Evolutionary conservation across 495 filamentous ascomycete species (phyloP), one percentile per base, ranked within the genome.

Genomic region (Penicillium macrosclerotiorum): DNA sequence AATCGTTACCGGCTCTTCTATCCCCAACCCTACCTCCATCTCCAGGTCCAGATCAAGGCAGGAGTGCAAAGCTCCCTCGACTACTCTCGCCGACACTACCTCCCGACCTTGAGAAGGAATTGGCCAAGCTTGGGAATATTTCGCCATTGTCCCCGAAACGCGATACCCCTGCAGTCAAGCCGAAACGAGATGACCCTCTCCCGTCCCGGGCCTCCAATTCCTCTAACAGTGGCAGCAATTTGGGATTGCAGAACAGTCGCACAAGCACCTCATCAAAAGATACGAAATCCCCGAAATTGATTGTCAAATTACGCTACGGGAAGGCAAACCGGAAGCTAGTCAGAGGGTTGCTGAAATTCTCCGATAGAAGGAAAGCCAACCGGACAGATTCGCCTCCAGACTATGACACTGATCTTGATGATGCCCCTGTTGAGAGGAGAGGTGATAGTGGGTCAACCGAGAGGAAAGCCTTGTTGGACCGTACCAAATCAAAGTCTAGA

Each of bases 91-190:
- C 54, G 22, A 57, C 73, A n/a, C 59, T 78, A 7, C 71, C 75
- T 7, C 71, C 72, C 11, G 65, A 74, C 31, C 65, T 78, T 35
- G 74, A 78, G 46, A 73, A 69, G 45, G 72, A 74, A 42, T 45
- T 78, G 4, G 67, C 71, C 8, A 60, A 51, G 31, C 49, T 68
- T 32, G 55, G 57, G 22, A 61, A 64, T 17, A 55, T 52, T 13
- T 49, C 48, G 8, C 49, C 58, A 11, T 37, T 25, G 11, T 52
- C 52, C 14, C 42, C 54, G 1, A 57, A 51, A 37, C 43, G 37
- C 20, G 55, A 55, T 29, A 49, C 5, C 26, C n/a, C 36, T 13
- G 12, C 22, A 11, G 14, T 17, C 4, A 55, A 49, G 22, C 12
- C 31, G 5, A 59, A 40, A 25, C 47, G 43, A n/a, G 47, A 52